phyloP scores from a whole-genome alignment of 1,139 yeast genomes.

The Candida tropicalis region DNA sequence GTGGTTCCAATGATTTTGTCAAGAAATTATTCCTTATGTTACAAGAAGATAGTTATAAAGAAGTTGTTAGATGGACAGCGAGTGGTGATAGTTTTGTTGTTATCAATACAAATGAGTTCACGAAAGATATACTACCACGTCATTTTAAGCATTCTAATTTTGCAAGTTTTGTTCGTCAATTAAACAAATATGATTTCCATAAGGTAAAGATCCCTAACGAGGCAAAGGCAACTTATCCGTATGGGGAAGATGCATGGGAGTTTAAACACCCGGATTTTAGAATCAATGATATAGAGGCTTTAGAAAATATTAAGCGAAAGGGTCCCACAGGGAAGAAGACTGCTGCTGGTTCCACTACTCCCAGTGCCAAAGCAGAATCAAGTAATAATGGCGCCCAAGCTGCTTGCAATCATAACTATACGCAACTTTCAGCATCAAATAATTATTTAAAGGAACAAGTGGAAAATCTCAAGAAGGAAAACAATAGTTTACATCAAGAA shows the following conservation, averaged over 20 bases:
- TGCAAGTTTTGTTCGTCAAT: constrained; percentile 91
- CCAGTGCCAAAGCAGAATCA: constrained; percentile 6
- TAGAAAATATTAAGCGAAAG: constrained; percentile 80
- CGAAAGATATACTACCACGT: constrained; percentile 80
- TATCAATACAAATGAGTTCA: constrained; percentile 84
- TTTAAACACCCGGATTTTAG: constrained; percentile 89
- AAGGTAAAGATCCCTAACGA: constrained; percentile 72
- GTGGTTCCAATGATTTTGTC: constrained; percentile 72
- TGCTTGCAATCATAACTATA: constrained; percentile 14
- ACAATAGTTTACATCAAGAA: constrained; percentile 44
- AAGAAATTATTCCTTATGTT: constrained; percentile 81
- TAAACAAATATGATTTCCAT: constrained; percentile 96
- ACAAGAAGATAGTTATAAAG: constrained; percentile 72
- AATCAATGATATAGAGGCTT: constrained; percentile 65
- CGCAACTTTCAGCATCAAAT: constrained; percentile 15
- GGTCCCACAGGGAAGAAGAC: constrained; percentile 61
- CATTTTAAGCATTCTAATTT: constrained; percentile 94
- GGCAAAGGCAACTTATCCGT: constrained; percentile 53
- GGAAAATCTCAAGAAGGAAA: constrained; percentile 43
- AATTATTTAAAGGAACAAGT: constrained; percentile 45
- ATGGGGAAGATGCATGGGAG: constrained; percentile 91
- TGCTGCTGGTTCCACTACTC: constrained; percentile 2
- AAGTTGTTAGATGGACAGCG: constrained; percentile 82
- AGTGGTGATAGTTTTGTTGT: constrained; percentile 87
- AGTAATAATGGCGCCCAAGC: constrained; percentile 6